phyloP scores from a whole-genome alignment of 352 stramenopile species.

The Globisporangium canariense region DNA sequence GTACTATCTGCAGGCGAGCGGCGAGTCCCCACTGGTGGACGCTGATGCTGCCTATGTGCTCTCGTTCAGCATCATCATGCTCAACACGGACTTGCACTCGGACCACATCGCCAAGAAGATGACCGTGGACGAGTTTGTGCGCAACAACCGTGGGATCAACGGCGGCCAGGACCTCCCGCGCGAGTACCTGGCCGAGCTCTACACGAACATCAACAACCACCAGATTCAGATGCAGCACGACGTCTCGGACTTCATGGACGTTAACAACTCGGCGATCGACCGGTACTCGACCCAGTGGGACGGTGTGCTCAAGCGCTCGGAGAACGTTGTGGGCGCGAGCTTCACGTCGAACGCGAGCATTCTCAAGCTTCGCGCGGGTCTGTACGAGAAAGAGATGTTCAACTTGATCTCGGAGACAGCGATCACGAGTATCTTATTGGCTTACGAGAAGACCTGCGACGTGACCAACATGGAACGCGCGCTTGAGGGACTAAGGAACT shows the following conservation, averaged over 20 bases:
- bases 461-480: slow-evolving; percentile 81
- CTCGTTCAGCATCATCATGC: slow-evolving; percentile 99
- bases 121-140: slow-evolving; percentile 83
- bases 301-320: slow-evolving; percentile 78
- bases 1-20: slow-evolving; percentile 79
- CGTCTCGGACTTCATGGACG: slow-evolving; percentile 78
- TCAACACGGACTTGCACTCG: slow-evolving; percentile 99
- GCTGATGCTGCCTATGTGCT: slow-evolving; percentile 95
- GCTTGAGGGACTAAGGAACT: slow-evolving; percentile 78
- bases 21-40: slow-evolving; percentile 56
- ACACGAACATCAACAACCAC: slow-evolving; percentile 77
- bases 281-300: slow-evolving; percentile 88
- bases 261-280: slow-evolving; percentile 59
- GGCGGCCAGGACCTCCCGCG: slow-evolving; percentile 66
- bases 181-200: slow-evolving; percentile 71
- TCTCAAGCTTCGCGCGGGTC: slow-evolving; percentile 73
- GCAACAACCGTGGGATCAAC: slow-evolving; percentile 88
- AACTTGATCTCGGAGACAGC: slow-evolving; percentile 75
- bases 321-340: slow-evolving; percentile 84
- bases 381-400: slow-evolving; percentile 90
- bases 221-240: slow-evolving; percentile 90
- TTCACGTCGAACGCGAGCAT: slow-evolving; percentile 87
- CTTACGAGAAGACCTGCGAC: slow-evolving; percentile 84
- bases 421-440: slow-evolving; percentile 76
- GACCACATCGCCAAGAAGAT: slow-evolving; percentile 89